A percentile compares a stretch with the other conserved stretches of the same genome.
phyloP scores from a whole-genome alignment of 345 rosid species.

The Linum lewisii region DNA sequence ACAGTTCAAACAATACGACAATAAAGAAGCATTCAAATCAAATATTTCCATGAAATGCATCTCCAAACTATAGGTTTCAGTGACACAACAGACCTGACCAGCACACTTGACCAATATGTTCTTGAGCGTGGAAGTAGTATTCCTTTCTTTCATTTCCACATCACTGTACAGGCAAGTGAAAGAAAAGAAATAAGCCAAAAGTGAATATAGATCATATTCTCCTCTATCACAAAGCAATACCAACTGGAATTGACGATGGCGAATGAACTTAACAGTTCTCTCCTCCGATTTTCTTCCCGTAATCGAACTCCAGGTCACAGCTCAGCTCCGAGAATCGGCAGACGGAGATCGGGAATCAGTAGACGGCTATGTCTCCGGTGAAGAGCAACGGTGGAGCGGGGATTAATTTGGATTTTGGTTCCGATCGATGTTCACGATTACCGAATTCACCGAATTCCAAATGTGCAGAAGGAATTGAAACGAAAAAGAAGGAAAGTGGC shows the following conservation, averaged over 20 bases:
- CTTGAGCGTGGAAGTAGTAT: constrained; percentile 44
- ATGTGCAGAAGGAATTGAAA: too few relatives aligned
- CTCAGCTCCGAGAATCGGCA: neutral
- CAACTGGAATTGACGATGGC: neutral
- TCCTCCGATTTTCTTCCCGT: neutral
- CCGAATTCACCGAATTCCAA: too few relatives aligned
- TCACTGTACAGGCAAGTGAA: constrained; percentile 16
- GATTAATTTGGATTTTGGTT: too few relatives aligned
- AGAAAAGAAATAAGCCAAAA: neutral
- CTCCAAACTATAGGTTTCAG: neutral
- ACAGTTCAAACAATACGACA: neutral
- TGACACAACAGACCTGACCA: constrained; percentile 48
- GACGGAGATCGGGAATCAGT: neutral
- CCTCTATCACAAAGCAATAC: neutral
- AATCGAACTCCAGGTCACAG: neutral
- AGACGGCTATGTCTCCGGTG: too few relatives aligned
- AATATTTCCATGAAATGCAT: neutral
- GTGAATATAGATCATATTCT: neutral
- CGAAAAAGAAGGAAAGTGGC: too few relatives aligned
- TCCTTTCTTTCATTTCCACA: constrained; percentile 74
- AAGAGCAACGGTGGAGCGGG: too few relatives aligned
- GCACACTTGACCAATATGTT: constrained; percentile 76
- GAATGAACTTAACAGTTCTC: neutral
- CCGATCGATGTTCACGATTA: too few relatives aligned
- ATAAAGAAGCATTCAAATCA: neutral